phyloP scores from a whole-genome alignment of 495 filamentous ascomycete species.

The Podospora pseudoanserina region DNA sequence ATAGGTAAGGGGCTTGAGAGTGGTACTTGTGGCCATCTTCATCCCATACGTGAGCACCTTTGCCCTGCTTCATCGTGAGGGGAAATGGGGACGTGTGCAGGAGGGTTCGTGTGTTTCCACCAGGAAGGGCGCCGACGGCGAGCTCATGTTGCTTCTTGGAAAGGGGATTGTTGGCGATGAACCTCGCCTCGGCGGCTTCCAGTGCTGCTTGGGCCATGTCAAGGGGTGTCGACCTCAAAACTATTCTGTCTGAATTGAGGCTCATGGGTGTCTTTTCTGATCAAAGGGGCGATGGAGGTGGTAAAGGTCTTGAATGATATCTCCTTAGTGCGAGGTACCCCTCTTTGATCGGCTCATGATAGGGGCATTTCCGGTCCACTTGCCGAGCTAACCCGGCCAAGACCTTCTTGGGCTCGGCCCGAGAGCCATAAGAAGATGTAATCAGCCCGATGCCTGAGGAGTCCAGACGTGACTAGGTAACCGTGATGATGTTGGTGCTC shows the following conservation, averaged over 20 bases:
- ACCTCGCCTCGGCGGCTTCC: conserved; percentile 30
- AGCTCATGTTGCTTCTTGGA: conserved; percentile 38
- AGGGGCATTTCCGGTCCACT: too few species aligned
- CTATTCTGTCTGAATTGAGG: too few species aligned
- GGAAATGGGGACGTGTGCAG: conserved; percentile 57
- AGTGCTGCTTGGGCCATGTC: conserved; percentile 25
- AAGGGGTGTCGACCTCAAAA: too few species aligned
- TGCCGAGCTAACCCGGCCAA: neutral
- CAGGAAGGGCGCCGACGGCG: conserved; percentile 47
- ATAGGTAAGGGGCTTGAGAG: neutral
- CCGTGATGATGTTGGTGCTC: too few species aligned
- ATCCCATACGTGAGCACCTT: conserved; percentile 38
- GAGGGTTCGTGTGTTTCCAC: conserved; percentile 59
- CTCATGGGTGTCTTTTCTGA: too few species aligned
- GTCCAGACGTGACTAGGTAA: too few species aligned
- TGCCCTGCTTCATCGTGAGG: conserved; percentile 42
- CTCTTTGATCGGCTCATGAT: too few species aligned
- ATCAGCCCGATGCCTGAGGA: too few species aligned
- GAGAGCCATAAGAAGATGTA: neutral
- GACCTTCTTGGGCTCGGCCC: conserved; percentile 7
- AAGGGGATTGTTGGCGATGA: conserved; percentile 31
- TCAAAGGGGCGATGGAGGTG: too few species aligned
- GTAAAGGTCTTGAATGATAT: too few species aligned
- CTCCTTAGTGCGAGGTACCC: too few species aligned
- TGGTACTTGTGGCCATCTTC: conserved; percentile 43